phyloP scores from a whole-genome alignment of 2,329 filamentous ascomycete species.

The Xylariaceae sp. region DNA sequence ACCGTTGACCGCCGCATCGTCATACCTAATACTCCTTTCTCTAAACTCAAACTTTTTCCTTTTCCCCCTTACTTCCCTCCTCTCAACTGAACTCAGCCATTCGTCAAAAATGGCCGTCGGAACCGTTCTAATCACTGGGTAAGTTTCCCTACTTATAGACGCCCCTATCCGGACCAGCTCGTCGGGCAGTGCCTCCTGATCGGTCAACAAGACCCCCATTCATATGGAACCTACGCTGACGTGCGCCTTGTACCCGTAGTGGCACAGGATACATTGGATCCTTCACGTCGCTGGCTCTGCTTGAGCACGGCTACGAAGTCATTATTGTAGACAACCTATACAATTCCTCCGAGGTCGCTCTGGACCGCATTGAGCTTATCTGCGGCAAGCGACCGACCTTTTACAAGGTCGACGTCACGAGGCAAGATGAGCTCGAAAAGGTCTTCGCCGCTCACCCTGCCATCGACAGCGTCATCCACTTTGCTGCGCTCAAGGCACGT shows the following conservation, averaged over 20 bases:
- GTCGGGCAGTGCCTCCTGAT: too few relatives aligned
- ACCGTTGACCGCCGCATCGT: conserved; percentile 21
- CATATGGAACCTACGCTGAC: conserved; percentile 6
- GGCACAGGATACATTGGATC: conserved; percentile 99
- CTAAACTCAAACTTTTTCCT: conserved; percentile 6
- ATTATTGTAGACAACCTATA: conserved; percentile 96
- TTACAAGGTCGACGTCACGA: conserved; percentile 84
- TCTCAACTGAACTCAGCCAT: conserved; percentile 21
- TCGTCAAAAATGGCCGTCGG: conserved; percentile 70
- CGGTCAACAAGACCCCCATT: too few relatives aligned
- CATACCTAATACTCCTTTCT: conserved; percentile 2
- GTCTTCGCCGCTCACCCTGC: conserved; percentile 88
- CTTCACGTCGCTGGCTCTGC: conserved; percentile 89
- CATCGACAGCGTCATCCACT: conserved; percentile 98
- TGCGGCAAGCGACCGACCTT: conserved; percentile 85
- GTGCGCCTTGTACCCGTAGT: conserved; percentile 52
- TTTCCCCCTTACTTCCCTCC: conserved; percentile 5
- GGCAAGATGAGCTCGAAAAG: conserved; percentile 79
- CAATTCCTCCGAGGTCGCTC: conserved; percentile 89
- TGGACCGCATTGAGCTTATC: conserved; percentile 95
- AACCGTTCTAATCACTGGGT: conserved; percentile 93
- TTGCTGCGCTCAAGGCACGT: conserved; percentile 89
- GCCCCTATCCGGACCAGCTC: not conserved
- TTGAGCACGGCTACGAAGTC: conserved; percentile 93
- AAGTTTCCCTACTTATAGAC: conserved; percentile 41